Evolutionary conservation across 1,284 basidiomycete genomes (phyloP).

Genomic region (Pseudomicrostroma phylloplanum): DNA sequence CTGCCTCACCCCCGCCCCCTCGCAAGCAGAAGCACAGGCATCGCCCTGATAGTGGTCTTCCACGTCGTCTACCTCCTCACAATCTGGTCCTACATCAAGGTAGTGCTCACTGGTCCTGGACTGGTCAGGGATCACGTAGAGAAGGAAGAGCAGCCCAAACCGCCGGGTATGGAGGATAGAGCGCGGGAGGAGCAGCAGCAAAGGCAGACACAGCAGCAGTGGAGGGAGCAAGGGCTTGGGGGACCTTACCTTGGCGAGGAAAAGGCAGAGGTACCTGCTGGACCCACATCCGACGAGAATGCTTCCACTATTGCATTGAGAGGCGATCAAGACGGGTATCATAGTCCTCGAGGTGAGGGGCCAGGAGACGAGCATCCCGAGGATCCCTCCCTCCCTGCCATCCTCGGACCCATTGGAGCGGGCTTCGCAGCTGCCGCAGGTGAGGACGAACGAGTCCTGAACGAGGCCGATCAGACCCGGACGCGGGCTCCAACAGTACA

Average conservation of each 20-base stretch:
- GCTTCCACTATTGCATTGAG: not conserved
- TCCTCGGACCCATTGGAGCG: constrained; percentile 13
- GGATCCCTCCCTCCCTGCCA: constrained; percentile 9
- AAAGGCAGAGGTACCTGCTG: not conserved
- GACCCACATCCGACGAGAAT: not conserved
- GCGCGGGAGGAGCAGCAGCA: constrained; percentile 15
- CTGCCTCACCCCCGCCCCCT: constrained; percentile 4
- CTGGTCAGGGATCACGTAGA: constrained; percentile 34
- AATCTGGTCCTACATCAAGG: constrained; percentile 37
- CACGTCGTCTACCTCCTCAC: constrained; percentile 36
- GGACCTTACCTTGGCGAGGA: constrained; percentile 5
- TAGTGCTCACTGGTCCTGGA: constrained; percentile 36
- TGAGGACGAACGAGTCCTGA: constrained; percentile 2
- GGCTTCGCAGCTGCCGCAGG: constrained; percentile 11
- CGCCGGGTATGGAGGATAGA: constrained; percentile 15
- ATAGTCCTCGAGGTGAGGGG: constrained; percentile 3
- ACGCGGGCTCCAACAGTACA: not conserved
- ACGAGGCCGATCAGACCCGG: not conserved
- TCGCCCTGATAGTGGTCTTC: constrained; percentile 37
- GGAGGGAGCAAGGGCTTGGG: not conserved
- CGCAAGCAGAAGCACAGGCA: constrained; percentile 18
- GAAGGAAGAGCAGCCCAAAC: constrained; percentile 13
- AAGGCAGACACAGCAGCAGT: not conserved
- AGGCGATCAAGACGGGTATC: no score
- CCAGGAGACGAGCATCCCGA: constrained; percentile 1